These are phyloP conservation scores for Chaetothyriales sp. DNA, from an alignment of 2,329 filamentous ascomycete genomes.

Conservation along the genomic window DNA sequence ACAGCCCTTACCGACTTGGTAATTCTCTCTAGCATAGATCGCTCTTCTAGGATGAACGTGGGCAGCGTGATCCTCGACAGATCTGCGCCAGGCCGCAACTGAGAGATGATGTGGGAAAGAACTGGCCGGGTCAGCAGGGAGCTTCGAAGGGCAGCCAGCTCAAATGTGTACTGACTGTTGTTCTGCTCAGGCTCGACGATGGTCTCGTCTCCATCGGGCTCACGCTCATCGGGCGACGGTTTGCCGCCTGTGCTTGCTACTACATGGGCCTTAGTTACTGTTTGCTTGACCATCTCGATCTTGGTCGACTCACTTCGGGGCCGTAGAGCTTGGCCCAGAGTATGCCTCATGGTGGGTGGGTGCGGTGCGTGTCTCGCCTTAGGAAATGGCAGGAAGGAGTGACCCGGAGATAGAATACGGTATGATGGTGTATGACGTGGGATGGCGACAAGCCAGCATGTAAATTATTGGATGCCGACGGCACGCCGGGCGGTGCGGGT, in stretches of 20 bases:
- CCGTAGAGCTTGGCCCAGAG: slow-evolving; percentile 14
- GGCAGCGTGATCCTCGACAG: slow-evolving; percentile 86
- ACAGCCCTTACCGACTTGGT: slow-evolving; percentile 59
- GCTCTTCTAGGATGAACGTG: slow-evolving; percentile 93
- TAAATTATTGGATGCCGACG: not conserved
- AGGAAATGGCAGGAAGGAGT: not conserved
- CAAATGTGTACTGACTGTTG: slow-evolving; percentile 54
- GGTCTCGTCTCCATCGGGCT: slow-evolving; percentile 43
- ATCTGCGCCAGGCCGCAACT: slow-evolving; percentile 88
- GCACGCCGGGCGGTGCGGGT: not conserved
- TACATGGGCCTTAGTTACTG: not conserved
- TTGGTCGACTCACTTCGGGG: slow-evolving; percentile 14
- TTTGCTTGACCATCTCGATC: slow-evolving; percentile 2
- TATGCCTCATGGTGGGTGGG: slow-evolving; percentile 16
- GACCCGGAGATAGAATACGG: not conserved
- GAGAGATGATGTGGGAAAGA: slow-evolving; percentile 91
- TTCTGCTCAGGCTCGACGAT: slow-evolving; percentile 85
- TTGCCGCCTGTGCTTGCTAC: slow-evolving; percentile 26
- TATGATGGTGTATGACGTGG: not conserved
- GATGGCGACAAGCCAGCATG: not conserved
- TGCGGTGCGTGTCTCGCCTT: not conserved
- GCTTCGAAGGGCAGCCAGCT: slow-evolving; percentile 10
- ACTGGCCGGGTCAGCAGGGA: slow-evolving; percentile 41
- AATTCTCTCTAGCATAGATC: slow-evolving; percentile 96
- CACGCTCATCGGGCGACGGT: slow-evolving; percentile 42